Evolutionary conservation across 177 flowering plant genomes (phyloP).

Genomic region (Vitis hybrid): DNA sequence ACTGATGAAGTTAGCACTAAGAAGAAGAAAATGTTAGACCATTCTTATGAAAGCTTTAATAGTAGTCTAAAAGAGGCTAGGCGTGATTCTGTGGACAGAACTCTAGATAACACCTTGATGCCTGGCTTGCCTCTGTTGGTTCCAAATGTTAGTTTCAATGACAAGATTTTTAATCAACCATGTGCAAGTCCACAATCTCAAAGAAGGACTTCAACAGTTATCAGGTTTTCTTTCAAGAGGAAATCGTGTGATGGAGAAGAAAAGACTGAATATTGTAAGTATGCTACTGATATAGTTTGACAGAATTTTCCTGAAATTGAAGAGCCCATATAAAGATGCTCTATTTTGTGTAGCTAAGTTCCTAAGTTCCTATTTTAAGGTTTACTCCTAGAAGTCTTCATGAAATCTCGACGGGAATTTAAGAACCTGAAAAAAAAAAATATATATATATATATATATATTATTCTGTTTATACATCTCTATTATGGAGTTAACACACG

Average conservation of each 20-base stretch:
- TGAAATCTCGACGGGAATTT: too few species aligned
- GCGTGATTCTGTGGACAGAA: constrained; percentile 41
- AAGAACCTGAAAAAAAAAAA: too few species aligned
- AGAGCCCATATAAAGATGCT: too few species aligned
- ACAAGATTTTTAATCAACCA: constrained; percentile 42
- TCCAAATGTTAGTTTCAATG: constrained; percentile 69
- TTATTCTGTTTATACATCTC: too few species aligned
- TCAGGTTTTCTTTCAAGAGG: constrained; percentile 80
- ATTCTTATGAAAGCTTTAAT: constrained; percentile 59
- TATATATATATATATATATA: too few species aligned
- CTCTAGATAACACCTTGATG: constrained; percentile 34
- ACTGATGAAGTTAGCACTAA: constrained; percentile 38
- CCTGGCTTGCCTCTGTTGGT: constrained; percentile 38
- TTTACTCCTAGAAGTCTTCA: too few species aligned
- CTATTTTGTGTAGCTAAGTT: too few species aligned
- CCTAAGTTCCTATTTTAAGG: too few species aligned
- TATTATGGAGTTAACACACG: too few species aligned
- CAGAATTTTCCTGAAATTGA: neutral
- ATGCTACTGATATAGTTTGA: neutral
- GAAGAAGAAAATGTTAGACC: constrained; percentile 47
- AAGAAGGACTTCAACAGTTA: constrained; percentile 59
- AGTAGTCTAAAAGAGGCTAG: constrained; percentile 39
- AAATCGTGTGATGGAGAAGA: constrained; percentile 76
- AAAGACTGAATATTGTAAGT: constrained; percentile 54
- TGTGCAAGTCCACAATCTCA: constrained; percentile 36